Conservation (phyloP, 306 rosid species). For the Macrotyloma uniflorum region DNA sequence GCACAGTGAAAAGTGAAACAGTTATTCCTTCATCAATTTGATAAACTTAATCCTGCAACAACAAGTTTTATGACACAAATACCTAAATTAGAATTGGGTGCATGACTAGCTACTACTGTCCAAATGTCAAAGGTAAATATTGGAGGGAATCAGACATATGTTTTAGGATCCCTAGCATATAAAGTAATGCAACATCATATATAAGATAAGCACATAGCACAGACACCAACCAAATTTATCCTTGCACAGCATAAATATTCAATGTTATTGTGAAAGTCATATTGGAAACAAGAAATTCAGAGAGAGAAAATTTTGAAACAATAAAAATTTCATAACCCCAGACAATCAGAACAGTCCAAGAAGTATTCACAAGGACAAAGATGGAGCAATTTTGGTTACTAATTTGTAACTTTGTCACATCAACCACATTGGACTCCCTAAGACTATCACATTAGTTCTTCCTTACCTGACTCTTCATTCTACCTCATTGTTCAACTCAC, state of each 20-base stretch:
- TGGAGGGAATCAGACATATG: neutral
- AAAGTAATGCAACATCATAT: conserved; percentile 1
- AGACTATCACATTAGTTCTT: neutral
- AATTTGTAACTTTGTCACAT: neutral
- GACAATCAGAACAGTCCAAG: neutral
- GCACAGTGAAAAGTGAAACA: conserved; percentile 23
- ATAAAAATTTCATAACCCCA: neutral
- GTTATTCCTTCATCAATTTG: conserved; percentile 3
- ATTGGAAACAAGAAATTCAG: neutral
- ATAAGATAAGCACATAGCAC: neutral
- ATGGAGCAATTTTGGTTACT: neutral
- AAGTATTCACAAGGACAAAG: neutral
- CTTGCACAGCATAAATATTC: conserved; percentile 7
- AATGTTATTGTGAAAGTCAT: neutral
- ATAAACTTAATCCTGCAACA: conserved; percentile 16
- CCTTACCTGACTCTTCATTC: neutral
- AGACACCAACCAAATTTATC: neutral
- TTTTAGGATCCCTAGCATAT: conserved; percentile 2
- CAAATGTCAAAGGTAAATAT: neutral
- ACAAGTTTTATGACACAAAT: conserved; percentile 5
- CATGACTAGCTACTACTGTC: neutral
- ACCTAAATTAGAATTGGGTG: conserved; percentile 3
- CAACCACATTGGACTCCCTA: neutral
- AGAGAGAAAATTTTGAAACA: conserved; percentile 1
- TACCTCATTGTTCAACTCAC: neutral